Evolutionary conservation across 768 basidiomycete genomes (phyloP), one percentile per base, ranked within the genome.

Genomic region (Austroboletus festivus): DNA sequence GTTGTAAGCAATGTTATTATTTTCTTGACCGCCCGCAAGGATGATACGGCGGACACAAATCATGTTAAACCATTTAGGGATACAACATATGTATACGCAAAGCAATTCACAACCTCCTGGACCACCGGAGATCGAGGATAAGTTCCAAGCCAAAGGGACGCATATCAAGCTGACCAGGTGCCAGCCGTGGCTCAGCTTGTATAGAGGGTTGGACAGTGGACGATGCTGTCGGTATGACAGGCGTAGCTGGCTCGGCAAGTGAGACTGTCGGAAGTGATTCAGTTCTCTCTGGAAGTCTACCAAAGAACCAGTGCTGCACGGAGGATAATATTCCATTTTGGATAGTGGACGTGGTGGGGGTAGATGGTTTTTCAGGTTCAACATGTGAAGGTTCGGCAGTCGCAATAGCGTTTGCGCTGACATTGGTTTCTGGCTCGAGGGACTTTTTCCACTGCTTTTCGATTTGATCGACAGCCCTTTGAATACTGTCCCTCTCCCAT

Each of bases 101-200:
- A 50, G 28, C 18, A 23, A 35, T 38, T 58, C 53, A 66, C 16
- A 56, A 40, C 30, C 24, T 51, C 42, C 38, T 57, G 23, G 76
- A 75, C 88, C 86, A 89, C 41, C 83, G 74, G 62, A 91, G 81
- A 62, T 93, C 90, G 37, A 93, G 48, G 33, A 89, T 71, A 48
- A 91, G 68, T 37, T 80, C 81, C 38, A 93, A 70, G 9, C 89
- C 89, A 65, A 85, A 82, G 11, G 77, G 76, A 22, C 83, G 79
- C 51, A 93, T 65, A 62, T 92, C 89, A 57, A 87, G 83, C 61
- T 86, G 81, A 55, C 71, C 67, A 35, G 78, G 71, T 40, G 71
- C 53, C 40, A 71, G 51, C 4, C 35, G 47, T 40, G 44, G 50
- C 38, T 50, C 59, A 39, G 33, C 42, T 40, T 52, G 55, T 51